Evolutionary conservation across 345 rosid species (phyloP).

Genomic region (Microcos paniculata): DNA sequence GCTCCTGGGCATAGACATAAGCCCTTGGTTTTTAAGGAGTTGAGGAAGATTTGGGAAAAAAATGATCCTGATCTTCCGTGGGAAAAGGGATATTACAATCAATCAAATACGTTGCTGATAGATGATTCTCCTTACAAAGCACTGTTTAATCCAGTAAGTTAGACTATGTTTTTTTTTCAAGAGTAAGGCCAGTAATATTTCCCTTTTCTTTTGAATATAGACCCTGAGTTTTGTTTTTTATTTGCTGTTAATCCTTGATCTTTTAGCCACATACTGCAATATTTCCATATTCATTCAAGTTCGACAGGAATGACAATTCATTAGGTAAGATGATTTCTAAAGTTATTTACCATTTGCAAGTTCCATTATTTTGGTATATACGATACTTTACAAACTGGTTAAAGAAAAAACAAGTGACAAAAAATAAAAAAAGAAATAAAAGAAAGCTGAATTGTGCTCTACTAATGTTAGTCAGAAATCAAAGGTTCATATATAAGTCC

Average conservation of each 20-base stretch:
- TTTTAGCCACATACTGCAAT: slow-evolving; percentile 68
- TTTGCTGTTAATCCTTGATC: slow-evolving; percentile 15
- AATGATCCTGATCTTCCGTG: slow-evolving; percentile 61
- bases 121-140: slow-evolving; percentile 97
- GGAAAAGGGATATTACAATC: slow-evolving; percentile 59
- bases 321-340: slow-evolving; percentile 48
- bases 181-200: too few relatives aligned
- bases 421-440: background rate
- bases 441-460: background rate
- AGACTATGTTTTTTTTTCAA: background rate
- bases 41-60: slow-evolving; percentile 71
- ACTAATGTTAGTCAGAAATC: background rate
- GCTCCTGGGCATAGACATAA: slow-evolving; percentile 73
- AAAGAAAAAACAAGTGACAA: background rate
- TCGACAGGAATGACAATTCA: slow-evolving; percentile 44
- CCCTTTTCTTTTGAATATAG: background rate
- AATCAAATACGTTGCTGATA: slow-evolving; percentile 74
- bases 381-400: background rate
- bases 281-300: slow-evolving; percentile 68
- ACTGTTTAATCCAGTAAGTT: slow-evolving; percentile 90
- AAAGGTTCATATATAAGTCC: background rate
- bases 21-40: slow-evolving; percentile 69
- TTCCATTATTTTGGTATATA: background rate
- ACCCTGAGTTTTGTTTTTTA: slow-evolving; percentile 4
- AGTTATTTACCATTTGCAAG: slow-evolving; percentile 1